Percentiles rank a stretch among this genome's conserved stretches.
These are phyloP conservation scores for Kwoniella bestiolae DNA, from an alignment of 768 basidiomycete species.

Conservation along the genomic window DNA sequence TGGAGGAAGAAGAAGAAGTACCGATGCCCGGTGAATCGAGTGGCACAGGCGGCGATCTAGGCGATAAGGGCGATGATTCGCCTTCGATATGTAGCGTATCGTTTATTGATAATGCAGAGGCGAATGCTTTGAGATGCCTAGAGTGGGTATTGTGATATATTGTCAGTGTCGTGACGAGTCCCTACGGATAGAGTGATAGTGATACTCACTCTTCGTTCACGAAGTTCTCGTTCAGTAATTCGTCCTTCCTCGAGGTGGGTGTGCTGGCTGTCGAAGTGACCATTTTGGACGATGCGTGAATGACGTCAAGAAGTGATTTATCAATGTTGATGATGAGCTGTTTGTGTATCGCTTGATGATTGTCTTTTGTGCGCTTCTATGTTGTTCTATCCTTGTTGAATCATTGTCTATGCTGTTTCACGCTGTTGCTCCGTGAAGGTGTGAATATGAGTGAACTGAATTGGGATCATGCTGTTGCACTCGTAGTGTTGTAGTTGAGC, in stretches of 20 bases:
- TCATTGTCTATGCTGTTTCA: neutral
- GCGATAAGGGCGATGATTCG: slow-evolving; percentile 37
- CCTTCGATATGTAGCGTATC: slow-evolving; percentile 59
- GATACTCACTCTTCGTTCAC: slow-evolving; percentile 72
- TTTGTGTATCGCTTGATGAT: neutral
- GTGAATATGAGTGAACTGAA: neutral
- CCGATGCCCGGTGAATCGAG: slow-evolving; percentile 15
- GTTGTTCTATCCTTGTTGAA: neutral
- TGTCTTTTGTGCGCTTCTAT: neutral
- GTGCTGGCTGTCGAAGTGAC: neutral
- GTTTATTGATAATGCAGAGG: slow-evolving; percentile 70
- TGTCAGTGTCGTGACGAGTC: neutral
- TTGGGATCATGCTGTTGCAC: neutral
- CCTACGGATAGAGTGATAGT: neutral
- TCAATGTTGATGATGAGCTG: neutral
- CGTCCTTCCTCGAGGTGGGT: slow-evolving; percentile 11
- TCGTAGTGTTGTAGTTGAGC: neutral
- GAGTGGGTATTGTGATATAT: neutral
- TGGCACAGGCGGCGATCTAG: slow-evolving; percentile 31
- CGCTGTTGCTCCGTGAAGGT: too few species aligned
- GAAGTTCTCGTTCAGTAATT: slow-evolving; percentile 64
- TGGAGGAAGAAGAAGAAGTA: slow-evolving; percentile 59
- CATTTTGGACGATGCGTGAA: neutral
- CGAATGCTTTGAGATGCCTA: slow-evolving; percentile 77
- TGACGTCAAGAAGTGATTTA: neutral